Percentiles rank a stretch among this genome's conserved stretches.
Conservation (phyloP, 2,329 filamentous ascomycete species). For the Claviceps digitariae region DNA sequence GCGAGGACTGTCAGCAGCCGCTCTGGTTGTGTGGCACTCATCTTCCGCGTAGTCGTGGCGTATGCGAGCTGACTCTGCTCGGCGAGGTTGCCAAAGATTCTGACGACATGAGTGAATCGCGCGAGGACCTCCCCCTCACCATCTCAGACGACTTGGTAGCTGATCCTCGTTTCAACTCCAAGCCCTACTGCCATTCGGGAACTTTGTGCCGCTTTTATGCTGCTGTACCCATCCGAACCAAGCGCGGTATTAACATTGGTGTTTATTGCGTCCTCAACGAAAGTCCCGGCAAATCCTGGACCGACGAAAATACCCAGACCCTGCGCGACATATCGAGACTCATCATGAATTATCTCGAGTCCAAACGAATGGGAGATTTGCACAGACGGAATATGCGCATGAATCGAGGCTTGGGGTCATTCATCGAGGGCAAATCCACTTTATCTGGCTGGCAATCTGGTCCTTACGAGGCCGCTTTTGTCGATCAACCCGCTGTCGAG, state of each 20-base stretch:
- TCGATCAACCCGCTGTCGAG: slow-evolving; percentile 5
- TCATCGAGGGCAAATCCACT: slow-evolving; percentile 21
- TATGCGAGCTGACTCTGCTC: slow-evolving; percentile 15
- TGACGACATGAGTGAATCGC: background rate
- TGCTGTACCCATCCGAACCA: slow-evolving; percentile 26
- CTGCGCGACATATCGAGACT: slow-evolving; percentile 16
- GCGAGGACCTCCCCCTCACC: slow-evolving; percentile 16
- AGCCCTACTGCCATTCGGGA: slow-evolving; percentile 13
- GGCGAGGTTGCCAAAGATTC: background rate
- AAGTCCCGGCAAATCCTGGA: slow-evolving; percentile 9
- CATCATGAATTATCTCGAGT: slow-evolving; percentile 24
- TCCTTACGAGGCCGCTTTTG: slow-evolving; percentile 2
- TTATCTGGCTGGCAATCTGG: slow-evolving; percentile 13
- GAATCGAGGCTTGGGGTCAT: slow-evolving; percentile 21
- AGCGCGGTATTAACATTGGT: slow-evolving; percentile 28
- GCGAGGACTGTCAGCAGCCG: slow-evolving; percentile 4
- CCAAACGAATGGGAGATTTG: slow-evolving; percentile 12
- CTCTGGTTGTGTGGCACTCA: slow-evolving; percentile 19
- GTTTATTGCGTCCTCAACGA: slow-evolving; percentile 19
- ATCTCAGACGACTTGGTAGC: slow-evolving; percentile 20
- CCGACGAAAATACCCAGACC: slow-evolving; percentile 12
- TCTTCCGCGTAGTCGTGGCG: slow-evolving; percentile 16
- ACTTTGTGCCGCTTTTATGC: slow-evolving; percentile 24
- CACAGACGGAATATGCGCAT: slow-evolving; percentile 22
- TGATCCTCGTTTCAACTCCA: slow-evolving; percentile 18